A percentile compares a stretch with the other conserved stretches of the same genome.
These are phyloP conservation scores for Juncus inflexus DNA, from an alignment of 176 grass and related monocot genomes.

Conservation along the genomic window DNA sequence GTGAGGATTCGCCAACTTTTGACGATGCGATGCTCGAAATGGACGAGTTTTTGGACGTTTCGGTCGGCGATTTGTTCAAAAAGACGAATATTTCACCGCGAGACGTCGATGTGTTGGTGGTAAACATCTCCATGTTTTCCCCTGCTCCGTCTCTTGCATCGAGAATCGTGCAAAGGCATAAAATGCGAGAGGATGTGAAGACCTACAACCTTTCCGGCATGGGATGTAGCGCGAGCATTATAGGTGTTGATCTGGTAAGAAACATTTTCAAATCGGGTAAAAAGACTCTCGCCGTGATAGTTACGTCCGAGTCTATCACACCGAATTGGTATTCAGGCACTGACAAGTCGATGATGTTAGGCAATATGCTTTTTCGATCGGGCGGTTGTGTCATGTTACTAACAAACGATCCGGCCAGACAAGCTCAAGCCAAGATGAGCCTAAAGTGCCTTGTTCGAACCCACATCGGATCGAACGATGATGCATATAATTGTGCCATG, in stretches of 20 bases:
- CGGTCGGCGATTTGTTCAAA: constrained; percentile 39
- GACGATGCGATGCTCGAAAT: constrained; percentile 48
- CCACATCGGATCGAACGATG: constrained; percentile 46
- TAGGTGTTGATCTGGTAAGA: constrained; percentile 42
- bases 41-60: constrained; percentile 38
- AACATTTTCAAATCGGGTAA: constrained; percentile 36
- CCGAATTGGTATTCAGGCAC: constrained; percentile 72
- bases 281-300: constrained; percentile 43
- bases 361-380: constrained; percentile 61
- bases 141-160: constrained; percentile 54
- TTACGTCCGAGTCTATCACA: constrained; percentile 53
- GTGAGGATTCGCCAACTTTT: constrained; percentile 36
- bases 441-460: constrained; percentile 45
- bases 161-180: constrained; percentile 31
- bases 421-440: constrained; percentile 44
- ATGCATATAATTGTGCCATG: constrained; percentile 44
- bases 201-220: constrained; percentile 69
- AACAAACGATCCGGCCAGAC: constrained; percentile 48
- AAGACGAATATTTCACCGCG: neutral
- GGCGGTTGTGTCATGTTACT: constrained; percentile 45
- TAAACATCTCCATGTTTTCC: constrained; percentile 51
- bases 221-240: constrained; percentile 60
- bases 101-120: constrained; percentile 54
- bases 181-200: constrained; percentile 54
- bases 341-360: constrained; percentile 78